phyloP scores from a whole-genome alignment of 441 rosid species.

The Gossypium schwendimanii region DNA sequence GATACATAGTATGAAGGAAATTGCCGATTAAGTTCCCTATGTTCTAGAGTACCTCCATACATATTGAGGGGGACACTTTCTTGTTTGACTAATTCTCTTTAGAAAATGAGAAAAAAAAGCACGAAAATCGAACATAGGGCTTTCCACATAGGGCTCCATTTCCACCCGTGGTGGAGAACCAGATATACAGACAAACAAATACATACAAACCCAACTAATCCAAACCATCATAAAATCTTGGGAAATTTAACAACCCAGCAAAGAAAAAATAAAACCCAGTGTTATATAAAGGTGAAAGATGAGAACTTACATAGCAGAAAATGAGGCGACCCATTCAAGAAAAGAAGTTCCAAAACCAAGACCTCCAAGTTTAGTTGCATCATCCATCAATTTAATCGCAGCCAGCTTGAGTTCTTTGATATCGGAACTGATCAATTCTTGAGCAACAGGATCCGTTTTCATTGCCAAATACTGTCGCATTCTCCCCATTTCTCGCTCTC shows the following conservation, averaged over 20 bases:
- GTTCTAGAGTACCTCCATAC: no score
- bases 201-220: background rate
- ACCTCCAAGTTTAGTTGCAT: conserved; percentile 50
- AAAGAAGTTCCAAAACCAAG: conserved; percentile 60
- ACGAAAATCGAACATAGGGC: background rate
- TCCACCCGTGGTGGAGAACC: background rate
- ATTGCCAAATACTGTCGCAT: conserved; percentile 51
- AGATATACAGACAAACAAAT: background rate
- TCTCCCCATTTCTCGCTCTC: conserved; percentile 41
- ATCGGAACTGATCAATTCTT: conserved; percentile 42
- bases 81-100: background rate
- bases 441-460: conserved; percentile 43
- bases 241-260: background rate
- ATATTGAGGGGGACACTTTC: no score
- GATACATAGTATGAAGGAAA: no score
- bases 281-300: background rate
- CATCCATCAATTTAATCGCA: conserved; percentile 38
- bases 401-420: conserved; percentile 44
- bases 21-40: no score
- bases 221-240: background rate
- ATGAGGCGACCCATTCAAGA: conserved; percentile 65
- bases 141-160: background rate
- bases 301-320: conserved; percentile 61
- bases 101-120: background rate
- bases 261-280: background rate